These are phyloP conservation scores for Melampsora larici-populina DNA, from an alignment of 1,284 basidiomycete species.

Conservation along the genomic window DNA sequence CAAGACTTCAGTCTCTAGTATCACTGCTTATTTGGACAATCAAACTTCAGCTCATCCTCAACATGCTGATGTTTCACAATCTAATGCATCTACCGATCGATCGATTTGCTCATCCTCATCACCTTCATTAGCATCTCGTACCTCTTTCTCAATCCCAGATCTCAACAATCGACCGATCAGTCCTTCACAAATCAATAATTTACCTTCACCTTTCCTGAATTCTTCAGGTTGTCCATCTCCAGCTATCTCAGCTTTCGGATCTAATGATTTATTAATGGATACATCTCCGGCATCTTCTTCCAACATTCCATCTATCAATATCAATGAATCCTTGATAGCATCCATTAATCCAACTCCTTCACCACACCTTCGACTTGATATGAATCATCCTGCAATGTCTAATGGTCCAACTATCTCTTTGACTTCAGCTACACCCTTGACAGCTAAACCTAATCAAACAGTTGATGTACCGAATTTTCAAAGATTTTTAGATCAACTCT, in stretches of 20 bases:
- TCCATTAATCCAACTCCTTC: constrained; percentile 18
- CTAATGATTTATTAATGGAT: too few relatives aligned
- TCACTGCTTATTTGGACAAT: neutral
- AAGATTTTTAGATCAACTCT: neutral
- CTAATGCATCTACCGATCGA: neutral
- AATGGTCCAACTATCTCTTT: constrained; percentile 35
- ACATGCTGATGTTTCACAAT: neutral
- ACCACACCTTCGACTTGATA: constrained; percentile 25
- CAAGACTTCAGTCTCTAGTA: constrained; percentile 12
- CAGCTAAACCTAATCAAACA: constrained; percentile 22
- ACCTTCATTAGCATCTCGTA: neutral
- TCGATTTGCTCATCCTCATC: neutral
- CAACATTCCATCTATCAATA: neutral
- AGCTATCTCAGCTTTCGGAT: too few relatives aligned
- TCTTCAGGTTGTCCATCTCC: too few relatives aligned
- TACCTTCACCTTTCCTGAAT: too few relatives aligned
- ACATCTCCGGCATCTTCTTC: neutral
- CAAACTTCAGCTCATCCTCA: neutral
- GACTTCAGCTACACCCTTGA: constrained; percentile 35
- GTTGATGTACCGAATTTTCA: neutral
- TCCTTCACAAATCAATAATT: too few relatives aligned
- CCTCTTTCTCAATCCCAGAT: too few relatives aligned
- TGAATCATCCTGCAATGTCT: constrained; percentile 39
- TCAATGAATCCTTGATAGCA: neutral
- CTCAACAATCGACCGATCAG: too few relatives aligned